Conservation (phyloP, 176 grass and related monocot species). For the Secale cereale region DNA sequence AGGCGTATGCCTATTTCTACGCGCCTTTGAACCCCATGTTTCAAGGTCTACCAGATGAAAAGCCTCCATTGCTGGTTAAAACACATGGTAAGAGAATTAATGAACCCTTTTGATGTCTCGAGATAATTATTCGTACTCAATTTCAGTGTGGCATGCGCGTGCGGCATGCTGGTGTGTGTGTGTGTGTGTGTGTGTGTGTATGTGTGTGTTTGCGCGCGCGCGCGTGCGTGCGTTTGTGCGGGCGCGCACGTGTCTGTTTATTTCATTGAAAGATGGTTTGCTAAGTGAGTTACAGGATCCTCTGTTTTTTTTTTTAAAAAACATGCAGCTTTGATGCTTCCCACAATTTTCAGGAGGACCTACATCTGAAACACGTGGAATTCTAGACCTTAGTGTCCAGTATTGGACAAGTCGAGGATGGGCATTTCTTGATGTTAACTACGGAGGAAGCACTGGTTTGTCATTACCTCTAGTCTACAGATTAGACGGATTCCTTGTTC, state of each 20-base stretch:
- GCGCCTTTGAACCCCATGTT: conserved; percentile 66
- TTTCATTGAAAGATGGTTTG: conserved; percentile 3
- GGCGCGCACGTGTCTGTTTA: background rate
- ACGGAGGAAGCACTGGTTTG: conserved; percentile 91
- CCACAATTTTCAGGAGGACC: conserved; percentile 67
- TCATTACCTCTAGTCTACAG: conserved; percentile 7
- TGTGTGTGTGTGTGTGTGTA: too few species aligned
- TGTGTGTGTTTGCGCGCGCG: too few species aligned
- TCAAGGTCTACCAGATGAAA: conserved; percentile 70
- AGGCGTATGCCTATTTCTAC: conserved; percentile 94
- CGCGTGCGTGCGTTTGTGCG: too few species aligned
- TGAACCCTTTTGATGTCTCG: background rate
- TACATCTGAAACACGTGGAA: conserved; percentile 60
- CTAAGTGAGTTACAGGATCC: background rate
- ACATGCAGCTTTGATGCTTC: background rate
- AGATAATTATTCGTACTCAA: conserved; percentile 11
- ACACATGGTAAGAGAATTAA: conserved; percentile 69
- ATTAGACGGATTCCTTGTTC: background rate
- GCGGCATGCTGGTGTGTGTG: background rate
- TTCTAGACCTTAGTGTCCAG: conserved; percentile 76
- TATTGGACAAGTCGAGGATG: conserved; percentile 98
- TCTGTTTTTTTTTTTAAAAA: too few species aligned
- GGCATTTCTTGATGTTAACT: conserved; percentile 95
- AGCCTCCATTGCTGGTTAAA: conserved; percentile 84
- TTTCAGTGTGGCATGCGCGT: background rate